Evolutionary conservation across 2,329 filamentous ascomycete genomes (phyloP).

Genomic region (Paecilomyces niveus): DNA sequence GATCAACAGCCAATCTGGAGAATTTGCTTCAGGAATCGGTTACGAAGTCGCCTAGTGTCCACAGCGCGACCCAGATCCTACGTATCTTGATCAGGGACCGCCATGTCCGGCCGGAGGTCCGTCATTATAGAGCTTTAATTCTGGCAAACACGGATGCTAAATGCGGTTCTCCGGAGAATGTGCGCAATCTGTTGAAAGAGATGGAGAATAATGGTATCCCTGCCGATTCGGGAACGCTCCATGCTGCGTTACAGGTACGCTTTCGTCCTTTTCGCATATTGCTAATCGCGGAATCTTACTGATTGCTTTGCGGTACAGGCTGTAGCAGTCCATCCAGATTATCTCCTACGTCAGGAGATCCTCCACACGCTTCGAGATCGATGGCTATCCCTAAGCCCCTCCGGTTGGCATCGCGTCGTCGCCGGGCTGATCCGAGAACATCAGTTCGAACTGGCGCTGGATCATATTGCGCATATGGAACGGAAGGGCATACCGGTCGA

Average conservation of each 20-base stretch:
- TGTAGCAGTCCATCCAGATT: conserved; percentile 79
- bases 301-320: conserved; percentile 38
- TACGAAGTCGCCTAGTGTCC: conserved; percentile 16
- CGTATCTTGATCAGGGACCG: conserved; percentile 32
- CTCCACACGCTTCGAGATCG: conserved; percentile 57
- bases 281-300: background rate
- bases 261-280: background rate
- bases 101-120: conserved; percentile 25
- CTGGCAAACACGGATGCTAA: conserved; percentile 58
- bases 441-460: conserved; percentile 73
- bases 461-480: conserved; percentile 61
- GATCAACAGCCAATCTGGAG: conserved; percentile 19
- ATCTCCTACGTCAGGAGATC: conserved; percentile 64
- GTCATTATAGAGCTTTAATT: conserved; percentile 66
- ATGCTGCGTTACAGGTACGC: conserved; percentile 60
- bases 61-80: conserved; percentile 23
- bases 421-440: conserved; percentile 72
- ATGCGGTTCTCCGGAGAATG: conserved; percentile 59
- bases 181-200: conserved; percentile 61
- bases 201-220: conserved; percentile 58
- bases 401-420: conserved; percentile 60
- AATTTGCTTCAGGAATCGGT: conserved; percentile 19
- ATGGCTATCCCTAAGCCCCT: conserved; percentile 59
- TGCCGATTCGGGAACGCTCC: conserved; percentile 60
- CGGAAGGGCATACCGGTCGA: conserved; percentile 50